Conservation (phyloP, 805 yeast species). For the Wickerhamiella vanderwaltii region DNA sequence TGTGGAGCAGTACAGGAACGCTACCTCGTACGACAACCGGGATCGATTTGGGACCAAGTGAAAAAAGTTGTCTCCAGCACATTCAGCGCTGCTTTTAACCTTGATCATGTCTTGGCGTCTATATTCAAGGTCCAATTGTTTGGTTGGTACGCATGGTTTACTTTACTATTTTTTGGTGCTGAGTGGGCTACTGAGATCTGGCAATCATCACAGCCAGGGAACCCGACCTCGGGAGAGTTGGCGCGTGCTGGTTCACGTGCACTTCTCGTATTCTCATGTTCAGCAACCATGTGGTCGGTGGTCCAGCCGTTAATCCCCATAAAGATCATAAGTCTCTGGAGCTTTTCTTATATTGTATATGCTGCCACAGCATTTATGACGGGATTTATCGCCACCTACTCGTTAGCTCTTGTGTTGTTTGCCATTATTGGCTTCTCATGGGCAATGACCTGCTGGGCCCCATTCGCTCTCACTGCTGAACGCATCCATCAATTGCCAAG, state of each 20-base stretch:
- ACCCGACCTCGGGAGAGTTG: conserved; percentile 25
- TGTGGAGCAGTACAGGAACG: conserved; percentile 37
- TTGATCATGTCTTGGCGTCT: conserved; percentile 40
- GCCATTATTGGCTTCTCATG: conserved; percentile 48
- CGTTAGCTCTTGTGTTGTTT: conserved; percentile 37
- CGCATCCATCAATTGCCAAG: conserved; percentile 25
- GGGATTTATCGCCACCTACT: conserved; percentile 33
- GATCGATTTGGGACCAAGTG: not conserved
- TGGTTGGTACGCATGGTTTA: conserved; percentile 62
- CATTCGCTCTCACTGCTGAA: conserved; percentile 48
- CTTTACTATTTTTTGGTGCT: conserved; percentile 51
- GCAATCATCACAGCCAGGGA: conserved; percentile 29
- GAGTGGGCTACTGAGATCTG: conserved; percentile 53
- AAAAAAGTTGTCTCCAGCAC: not conserved
- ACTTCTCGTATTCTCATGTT: conserved; percentile 26
- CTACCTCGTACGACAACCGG: conserved; percentile 30
- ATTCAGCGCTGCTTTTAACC: conserved; percentile 12
- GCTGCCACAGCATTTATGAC: conserved; percentile 38
- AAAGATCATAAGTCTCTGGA: conserved; percentile 33
- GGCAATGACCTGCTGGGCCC: conserved; percentile 59
- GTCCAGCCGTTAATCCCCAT: conserved; percentile 15
- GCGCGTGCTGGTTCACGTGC: conserved; percentile 28
- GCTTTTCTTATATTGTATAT: conserved; percentile 38
- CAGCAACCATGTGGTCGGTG: conserved; percentile 22
- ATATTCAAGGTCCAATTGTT: conserved; percentile 48